Base-by-base conservation (phyloP, 2,329 filamentous ascomycete species). In the Pseudocercospora ulei region DNA sequence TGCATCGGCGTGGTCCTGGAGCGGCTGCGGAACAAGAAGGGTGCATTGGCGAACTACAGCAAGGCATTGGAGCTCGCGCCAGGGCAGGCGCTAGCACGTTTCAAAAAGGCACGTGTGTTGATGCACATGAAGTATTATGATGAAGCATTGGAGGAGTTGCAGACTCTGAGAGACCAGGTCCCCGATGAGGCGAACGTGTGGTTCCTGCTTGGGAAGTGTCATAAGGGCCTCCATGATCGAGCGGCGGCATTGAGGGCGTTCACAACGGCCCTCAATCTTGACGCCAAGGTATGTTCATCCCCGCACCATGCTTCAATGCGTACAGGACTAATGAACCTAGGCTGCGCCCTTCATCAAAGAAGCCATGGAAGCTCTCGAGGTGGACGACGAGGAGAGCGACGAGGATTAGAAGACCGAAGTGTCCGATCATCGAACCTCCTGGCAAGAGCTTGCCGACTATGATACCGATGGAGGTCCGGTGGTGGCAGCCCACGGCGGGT, bases 121-220 rank as follows among this genome's bases (percentile, higher is more conserved):
- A 78, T 96, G 66, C 80, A 80, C 39, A 68, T 94, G 66, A 49
- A 78, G 69, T 62, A 71, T 18, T 67, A 82, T 29, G 71, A 82
- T 22, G 71, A 77, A 31, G 90, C 90, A 0, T 72, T 92, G 48
- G 72, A 73, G 16, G 90, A 98, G 59, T 68, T 98, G 38, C 77
- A 86, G 61, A 73, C 87, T n/a, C 65, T 98, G 43, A 90, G 92
- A 57, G 84, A 93, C 52, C 71, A 93, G 46, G 87, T 86, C 3
- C 88, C 90, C 0, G 87, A 98, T 56, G 88, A 96, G 61, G 84
- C 88, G 3, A 93, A 87, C 55, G 87, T 98, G 23, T 90, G 95
- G 65, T 98, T 95, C 66, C 68, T 94, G 47, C 76, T 98, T 24
- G 92, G 87, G 12, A 83, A 84, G 58, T 72, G 75, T 41, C 75